These are phyloP conservation scores for Citrus unshiu DNA, from an alignment of 345 rosid species.

Conservation along the genomic window DNA sequence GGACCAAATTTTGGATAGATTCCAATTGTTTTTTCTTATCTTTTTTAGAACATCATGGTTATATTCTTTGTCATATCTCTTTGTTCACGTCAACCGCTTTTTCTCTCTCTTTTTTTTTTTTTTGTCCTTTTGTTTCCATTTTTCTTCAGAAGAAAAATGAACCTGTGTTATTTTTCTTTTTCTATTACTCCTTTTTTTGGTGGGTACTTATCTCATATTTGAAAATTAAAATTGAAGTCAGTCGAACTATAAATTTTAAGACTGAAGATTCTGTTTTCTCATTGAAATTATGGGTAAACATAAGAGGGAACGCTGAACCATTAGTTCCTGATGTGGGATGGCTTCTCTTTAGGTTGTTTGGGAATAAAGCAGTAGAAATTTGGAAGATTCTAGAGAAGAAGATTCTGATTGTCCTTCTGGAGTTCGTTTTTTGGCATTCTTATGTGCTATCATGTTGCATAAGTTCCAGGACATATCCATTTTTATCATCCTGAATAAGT, in stretches of 20 bases:
- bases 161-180: background rate
- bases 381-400: background rate
- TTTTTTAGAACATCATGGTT: background rate
- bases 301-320: background rate
- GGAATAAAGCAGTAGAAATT: background rate
- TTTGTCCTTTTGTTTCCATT: too few relatives aligned
- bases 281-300: background rate
- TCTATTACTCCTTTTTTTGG: background rate
- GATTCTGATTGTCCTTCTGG: background rate
- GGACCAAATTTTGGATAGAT: background rate
- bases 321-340: background rate
- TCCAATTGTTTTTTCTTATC: background rate
- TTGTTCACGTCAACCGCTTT: background rate
- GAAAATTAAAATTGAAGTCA: background rate
- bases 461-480: background rate
- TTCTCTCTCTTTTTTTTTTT: background rate
- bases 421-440: background rate
- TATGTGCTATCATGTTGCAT: background rate
- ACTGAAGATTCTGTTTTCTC: background rate
- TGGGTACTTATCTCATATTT: background rate
- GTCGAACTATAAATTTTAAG: background rate
- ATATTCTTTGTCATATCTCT: too few relatives aligned
- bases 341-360: background rate
- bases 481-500: background rate
- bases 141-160: background rate